A percentile compares a stretch with the other conserved stretches of the same genome.
These are phyloP conservation scores for Schizophyllum amplum DNA, from an alignment of 1,284 basidiomycete species.

Conservation along the genomic window DNA sequence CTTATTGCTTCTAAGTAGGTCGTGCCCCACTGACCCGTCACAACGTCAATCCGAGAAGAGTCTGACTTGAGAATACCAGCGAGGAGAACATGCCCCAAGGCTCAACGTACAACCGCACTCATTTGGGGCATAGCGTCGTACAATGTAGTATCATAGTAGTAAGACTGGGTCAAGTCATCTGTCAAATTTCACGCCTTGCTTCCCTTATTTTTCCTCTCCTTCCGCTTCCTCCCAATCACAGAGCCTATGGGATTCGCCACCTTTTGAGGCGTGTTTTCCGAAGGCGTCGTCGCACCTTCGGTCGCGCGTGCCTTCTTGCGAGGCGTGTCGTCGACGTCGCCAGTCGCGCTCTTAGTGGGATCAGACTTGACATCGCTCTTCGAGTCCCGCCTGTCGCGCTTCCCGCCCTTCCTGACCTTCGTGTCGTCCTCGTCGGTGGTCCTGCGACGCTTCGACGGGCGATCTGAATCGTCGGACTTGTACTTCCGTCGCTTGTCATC, in stretches of 20 bases:
- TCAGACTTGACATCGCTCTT: background rate
- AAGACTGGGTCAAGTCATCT: no score
- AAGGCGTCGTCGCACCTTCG: constrained; percentile 13
- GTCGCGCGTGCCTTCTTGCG: constrained; percentile 33
- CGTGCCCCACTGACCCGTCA: no score
- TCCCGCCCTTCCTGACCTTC: background rate
- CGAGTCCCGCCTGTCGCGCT: constrained; percentile 7
- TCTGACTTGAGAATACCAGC: no score
- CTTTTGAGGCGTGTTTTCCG: constrained; percentile 15
- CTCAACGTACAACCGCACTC: no score
- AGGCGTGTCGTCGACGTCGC: constrained; percentile 20
- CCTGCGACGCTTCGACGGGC: background rate
- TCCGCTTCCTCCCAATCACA: constrained; percentile 46
- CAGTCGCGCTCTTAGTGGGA: background rate
- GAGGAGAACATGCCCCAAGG: no score
- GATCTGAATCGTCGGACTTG: background rate
- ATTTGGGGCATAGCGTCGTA: no score
- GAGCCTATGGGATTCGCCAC: constrained; percentile 33
- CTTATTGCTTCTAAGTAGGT: no score
- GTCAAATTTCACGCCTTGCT: background rate
- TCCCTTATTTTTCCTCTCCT: constrained; percentile 33
- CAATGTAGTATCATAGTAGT: no score
- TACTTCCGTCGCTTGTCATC: background rate
- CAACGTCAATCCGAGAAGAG: no score
- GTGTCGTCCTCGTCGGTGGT: background rate